Base-by-base conservation (phyloP, 345 rosid species). In the Balakata baccata region DNA sequence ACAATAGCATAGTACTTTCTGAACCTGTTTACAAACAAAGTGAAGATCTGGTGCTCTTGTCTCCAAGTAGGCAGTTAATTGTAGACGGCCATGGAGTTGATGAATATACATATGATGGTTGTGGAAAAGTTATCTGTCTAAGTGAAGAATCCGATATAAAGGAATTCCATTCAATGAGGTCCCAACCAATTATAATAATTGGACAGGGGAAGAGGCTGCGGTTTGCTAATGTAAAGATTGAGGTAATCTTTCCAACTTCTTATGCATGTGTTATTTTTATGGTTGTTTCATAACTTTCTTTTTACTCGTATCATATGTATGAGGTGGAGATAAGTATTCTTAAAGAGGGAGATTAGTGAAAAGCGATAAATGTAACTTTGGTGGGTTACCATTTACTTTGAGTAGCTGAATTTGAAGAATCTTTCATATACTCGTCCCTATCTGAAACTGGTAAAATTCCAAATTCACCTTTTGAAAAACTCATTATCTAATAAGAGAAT, bases 171-270 rank as follows among this genome's bases (percentile, higher is more conserved):
- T 65, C 83, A 57, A 78, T 74, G 60, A 85, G 85, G 74, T 81
- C 82, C 81, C 90, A 70, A 77, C 97, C 99, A 56, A 89, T 95
- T 77, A 85, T 95, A 75, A 79, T 95, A 56, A 75, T 95, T 82
- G 99, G 99, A 75, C 83, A 86, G 78, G 97, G 99, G 69, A 95
- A 95, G 84, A 90, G 79, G 89, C 77, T 95, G 94, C 94, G 86
- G 76, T 95, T 92, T 81, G 86, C 86, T 64, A 89, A 95, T 71
- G 90, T 95, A 46, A 92, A 92, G 80, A 84, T 95, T 77, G 91
- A 95, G 99, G 99, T 92, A 85, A 69, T 68, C 63, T 58, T 76
- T 66, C 64, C 43, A 37, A 4, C 73, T 79, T 65, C 0, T 78
- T 61, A n/a, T 72, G 65, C 22, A 38, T 73, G 34, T 58, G 47